Evolutionary conservation across 257 asterid genomes (phyloP).

Genomic region (Linaria vulgaris): DNA sequence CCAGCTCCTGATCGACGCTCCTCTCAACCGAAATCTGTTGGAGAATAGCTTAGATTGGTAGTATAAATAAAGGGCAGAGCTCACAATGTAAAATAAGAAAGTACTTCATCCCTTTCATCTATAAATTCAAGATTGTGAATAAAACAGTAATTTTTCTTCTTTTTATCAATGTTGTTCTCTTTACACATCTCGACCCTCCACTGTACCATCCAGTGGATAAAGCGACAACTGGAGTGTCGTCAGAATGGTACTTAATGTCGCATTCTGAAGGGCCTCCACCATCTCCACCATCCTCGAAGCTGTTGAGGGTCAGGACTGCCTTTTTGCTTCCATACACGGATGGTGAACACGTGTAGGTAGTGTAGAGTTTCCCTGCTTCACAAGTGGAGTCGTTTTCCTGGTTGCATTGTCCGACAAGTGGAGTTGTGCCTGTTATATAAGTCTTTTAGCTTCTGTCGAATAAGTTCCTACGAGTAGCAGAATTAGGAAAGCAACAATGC

Average conservation of each 20-base stretch:
- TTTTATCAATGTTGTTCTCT: no score
- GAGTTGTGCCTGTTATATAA: slow-evolving; percentile 40
- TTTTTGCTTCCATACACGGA: slow-evolving; percentile 22
- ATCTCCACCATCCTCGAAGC: slow-evolving; percentile 44
- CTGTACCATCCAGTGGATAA: slow-evolving; percentile 54
- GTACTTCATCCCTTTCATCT: no score
- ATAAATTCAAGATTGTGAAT: no score
- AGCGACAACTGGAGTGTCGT: slow-evolving; percentile 35
- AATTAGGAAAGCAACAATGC: slow-evolving; percentile 10
- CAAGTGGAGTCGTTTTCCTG: slow-evolving; percentile 40
- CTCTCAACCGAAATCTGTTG: no score
- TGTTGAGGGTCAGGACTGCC: slow-evolving; percentile 44
- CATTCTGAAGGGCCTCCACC: slow-evolving; percentile 54
- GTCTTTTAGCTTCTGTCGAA: background rate
- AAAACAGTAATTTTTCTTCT: no score
- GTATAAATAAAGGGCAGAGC: no score
- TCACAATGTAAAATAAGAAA: no score
- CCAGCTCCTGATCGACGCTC: no score
- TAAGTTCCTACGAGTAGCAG: slow-evolving; percentile 14
- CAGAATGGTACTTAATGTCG: slow-evolving; percentile 42
- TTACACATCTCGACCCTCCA: slow-evolving; percentile 27
- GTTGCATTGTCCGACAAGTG: slow-evolving; percentile 48
- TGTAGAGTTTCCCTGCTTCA: slow-evolving; percentile 30
- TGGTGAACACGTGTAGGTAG: slow-evolving; percentile 43
- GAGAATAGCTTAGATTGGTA: no score